Conservation (phyloP, 306 rosid species). For the Luffa aegyptiaca region DNA sequence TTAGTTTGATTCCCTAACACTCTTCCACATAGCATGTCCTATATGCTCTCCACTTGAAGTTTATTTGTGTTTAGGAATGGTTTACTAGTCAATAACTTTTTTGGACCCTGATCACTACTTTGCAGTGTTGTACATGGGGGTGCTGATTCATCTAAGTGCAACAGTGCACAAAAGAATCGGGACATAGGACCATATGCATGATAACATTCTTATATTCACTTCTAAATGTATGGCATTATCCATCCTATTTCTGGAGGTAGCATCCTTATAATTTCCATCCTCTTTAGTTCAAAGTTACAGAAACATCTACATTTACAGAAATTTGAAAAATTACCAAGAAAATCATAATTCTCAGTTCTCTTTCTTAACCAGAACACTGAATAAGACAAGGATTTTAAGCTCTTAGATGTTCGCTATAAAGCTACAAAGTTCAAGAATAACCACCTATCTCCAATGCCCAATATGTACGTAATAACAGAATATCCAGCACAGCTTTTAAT, state of each 20-base stretch:
- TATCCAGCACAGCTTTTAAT: conserved; percentile 99
- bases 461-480: conserved; percentile 95
- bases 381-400: background rate
- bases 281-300: background rate
- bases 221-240: background rate
- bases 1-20: background rate
- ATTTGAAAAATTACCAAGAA: background rate
- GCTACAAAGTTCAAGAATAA: background rate
- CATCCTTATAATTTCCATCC: background rate
- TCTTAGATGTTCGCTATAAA: background rate
- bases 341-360: background rate
- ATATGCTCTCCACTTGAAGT: background rate
- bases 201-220: background rate
- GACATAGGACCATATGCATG: background rate
- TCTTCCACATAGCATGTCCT: background rate
- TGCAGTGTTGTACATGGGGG: background rate
- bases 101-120: background rate
- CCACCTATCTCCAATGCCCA: conserved; percentile 99
- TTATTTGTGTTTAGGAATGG: background rate
- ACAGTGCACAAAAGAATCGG: background rate
- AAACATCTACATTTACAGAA: background rate
- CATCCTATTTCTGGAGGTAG: background rate
- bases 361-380: background rate
- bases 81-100: background rate
- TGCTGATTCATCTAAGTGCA: background rate